Evolutionary conservation across 768 basidiomycete genomes (phyloP), one percentile per base, ranked within the genome.

Genomic region (Termitomyces sp.): DNA sequence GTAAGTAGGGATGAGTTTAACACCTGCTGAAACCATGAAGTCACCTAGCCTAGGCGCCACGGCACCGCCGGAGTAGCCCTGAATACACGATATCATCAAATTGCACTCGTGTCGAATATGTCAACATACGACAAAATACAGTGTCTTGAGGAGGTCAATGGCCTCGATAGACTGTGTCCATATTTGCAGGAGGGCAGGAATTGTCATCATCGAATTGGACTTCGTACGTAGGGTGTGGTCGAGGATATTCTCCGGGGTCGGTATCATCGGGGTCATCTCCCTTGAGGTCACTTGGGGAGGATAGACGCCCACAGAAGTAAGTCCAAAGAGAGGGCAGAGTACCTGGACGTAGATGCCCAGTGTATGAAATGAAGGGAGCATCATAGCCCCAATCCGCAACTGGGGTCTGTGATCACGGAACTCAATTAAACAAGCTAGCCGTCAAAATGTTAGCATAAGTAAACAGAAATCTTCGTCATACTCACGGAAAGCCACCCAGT

Each of bases 221-320:
- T 66, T 60, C 0, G 66, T 70, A 47, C 15, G 63, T 65, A 1
- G 69, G 58, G 20, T 69, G 31, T 69, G 66, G 3, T 73, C 65
- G 5, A 78, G 45, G 20, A 76, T 64, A 47, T 76, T 78, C 1
- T 72, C 67, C 3, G 75, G 67, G 3, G 76, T 71, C 0, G 76
- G 72, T 32, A 73, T 64, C 5, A 76, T 61, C 0, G 79, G 79
- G 2, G 67, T 60, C 10, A 20, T n/a, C 5, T 64, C 58, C 2
- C 64, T 59, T 3, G 61, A 37, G 3, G 59, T 65, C 3, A 63
- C 71, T 4, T 59, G 65, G 1, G 75, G 75, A 0, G 75, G 70
- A 37, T 67, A 75, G 3, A 74, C 6, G 0, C 66, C 61, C 15
- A 68, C 60, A 3, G 67, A 20, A 8, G 63, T 50, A 2, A 63